A percentile compares a stretch with the other conserved stretches of the same genome.
Conservation (phyloP, 2,329 filamentous ascomycete genomes). For the Fusarium multiceps region DNA sequence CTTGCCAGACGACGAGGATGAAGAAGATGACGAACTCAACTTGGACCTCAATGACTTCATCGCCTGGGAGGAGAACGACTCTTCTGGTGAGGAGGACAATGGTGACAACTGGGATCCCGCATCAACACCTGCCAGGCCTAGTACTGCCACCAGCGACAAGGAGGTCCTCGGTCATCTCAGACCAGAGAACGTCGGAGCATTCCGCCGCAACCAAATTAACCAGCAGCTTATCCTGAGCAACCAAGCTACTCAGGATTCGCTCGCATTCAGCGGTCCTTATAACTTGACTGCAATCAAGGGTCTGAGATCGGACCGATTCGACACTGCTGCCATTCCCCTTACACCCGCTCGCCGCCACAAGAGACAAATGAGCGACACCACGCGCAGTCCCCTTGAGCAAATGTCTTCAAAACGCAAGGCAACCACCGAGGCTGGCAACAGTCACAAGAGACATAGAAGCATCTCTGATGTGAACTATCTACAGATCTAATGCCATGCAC, state of each 20-base stretch:
- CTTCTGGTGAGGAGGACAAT: slow-evolving; percentile 69
- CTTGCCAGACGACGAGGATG: slow-evolving; percentile 59
- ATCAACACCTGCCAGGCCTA: slow-evolving; percentile 63
- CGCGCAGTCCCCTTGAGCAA: slow-evolving; percentile 62
- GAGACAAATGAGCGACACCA: slow-evolving; percentile 56
- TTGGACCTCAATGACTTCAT: slow-evolving; percentile 79
- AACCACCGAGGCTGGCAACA: slow-evolving; percentile 54
- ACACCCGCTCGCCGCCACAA: slow-evolving; percentile 73
- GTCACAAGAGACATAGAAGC: slow-evolving; percentile 69
- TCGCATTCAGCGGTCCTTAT: slow-evolving; percentile 70
- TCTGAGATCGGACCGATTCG: slow-evolving; percentile 73
- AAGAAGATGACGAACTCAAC: slow-evolving; percentile 72
- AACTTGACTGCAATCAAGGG: slow-evolving; percentile 70
- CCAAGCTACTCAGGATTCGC: slow-evolving; percentile 70
- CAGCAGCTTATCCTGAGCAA: slow-evolving; percentile 70
- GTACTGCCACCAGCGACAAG: slow-evolving; percentile 61
- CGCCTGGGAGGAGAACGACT: slow-evolving; percentile 69
- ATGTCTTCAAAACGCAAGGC: slow-evolving; percentile 67
- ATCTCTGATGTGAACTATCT: slow-evolving; percentile 67
- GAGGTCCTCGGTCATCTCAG: slow-evolving; percentile 69
- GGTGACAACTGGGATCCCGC: slow-evolving; percentile 62
- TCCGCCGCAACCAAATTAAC: slow-evolving; percentile 76
- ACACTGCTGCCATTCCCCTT: slow-evolving; percentile 73
- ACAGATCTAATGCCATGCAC: slow-evolving; percentile 53
- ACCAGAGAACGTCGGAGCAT: slow-evolving; percentile 77